Conservation (phyloP, 2,329 filamentous ascomycete species). For the Alternaria arbusti region DNA sequence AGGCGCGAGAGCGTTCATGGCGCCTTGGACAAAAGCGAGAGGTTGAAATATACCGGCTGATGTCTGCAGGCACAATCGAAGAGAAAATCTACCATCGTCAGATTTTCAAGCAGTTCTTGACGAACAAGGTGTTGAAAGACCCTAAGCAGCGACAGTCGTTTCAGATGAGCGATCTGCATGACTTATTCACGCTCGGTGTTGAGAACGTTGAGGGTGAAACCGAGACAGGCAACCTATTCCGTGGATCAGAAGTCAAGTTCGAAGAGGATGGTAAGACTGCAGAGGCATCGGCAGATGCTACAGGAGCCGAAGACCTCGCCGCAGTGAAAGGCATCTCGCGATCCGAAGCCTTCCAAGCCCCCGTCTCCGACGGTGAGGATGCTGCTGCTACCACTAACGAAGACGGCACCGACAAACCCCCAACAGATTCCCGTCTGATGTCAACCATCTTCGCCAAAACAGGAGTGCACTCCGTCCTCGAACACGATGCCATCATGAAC, state of each 20-base stretch:
- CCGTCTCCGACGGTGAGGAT: constrained; percentile 32
- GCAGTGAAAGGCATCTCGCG: constrained; percentile 52
- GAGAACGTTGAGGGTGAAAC: constrained; percentile 70
- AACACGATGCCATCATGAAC: constrained; percentile 86
- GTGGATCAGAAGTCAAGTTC: constrained; percentile 80
- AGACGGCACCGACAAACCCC: constrained; percentile 18
- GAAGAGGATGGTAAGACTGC: constrained; percentile 33
- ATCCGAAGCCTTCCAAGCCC: constrained; percentile 51
- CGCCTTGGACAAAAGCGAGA: constrained; percentile 92
- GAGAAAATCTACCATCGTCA: constrained; percentile 99
- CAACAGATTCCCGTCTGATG: constrained; percentile 71
- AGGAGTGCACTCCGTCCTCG: constrained; percentile 86
- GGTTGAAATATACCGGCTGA: constrained; percentile 95
- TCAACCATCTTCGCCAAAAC: constrained; percentile 87
- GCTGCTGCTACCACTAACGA: constrained; percentile 22
- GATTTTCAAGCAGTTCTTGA: constrained; percentile 97
- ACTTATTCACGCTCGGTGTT: constrained; percentile 82
- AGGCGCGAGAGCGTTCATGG: constrained; percentile 95
- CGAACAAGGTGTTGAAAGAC: constrained; percentile 93
- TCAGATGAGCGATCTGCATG: constrained; percentile 86
- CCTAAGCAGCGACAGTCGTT: constrained; percentile 93
- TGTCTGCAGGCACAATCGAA: constrained; percentile 97
- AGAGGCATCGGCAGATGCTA: constrained; percentile 24
- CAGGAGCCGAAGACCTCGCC: constrained; percentile 36
- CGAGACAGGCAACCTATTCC: constrained; percentile 85